Evolutionary conservation across 2,329 filamentous ascomycete species (phyloP), one percentile per base, ranked within the genome.

Genomic region (Zymoseptoria passerinii): DNA sequence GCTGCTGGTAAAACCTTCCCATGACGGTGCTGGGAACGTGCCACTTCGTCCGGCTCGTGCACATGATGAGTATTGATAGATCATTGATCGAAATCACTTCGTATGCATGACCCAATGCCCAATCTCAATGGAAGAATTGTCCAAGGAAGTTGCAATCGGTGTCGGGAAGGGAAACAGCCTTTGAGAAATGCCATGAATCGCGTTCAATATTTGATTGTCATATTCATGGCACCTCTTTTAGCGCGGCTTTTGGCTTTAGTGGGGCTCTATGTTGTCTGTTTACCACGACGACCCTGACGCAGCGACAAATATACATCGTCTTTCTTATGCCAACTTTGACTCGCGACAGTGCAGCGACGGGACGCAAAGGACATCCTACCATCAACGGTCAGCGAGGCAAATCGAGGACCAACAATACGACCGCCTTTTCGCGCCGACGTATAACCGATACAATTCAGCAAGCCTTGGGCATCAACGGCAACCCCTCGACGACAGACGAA

Each of bases 381-480:
- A n/a, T 16, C 35, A 16, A 44, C 2, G n/a, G 10, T 16, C n/a
- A 13, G 6, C 35, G 35, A 7, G 2, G 7, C 35, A 5, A 7
- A 16, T 44, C 13, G 2, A 44, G 16, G 35, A 44, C 4, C 16
- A 6, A 16, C 10, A n/a, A 16, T 2, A 16, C 16, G 35, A n/a
- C 13, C 13, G 13, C 35, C 13, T 16, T 13, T n/a, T 16, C 16
- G 35, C 35, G 35, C 35, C 35, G 35, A 44, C 35, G 7, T n/a
- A n/a, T 16, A 16, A 13, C 16, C 35, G 35, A 50, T 10, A 50
- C 19, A 5, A 16, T 20, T 18, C 49, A 20, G 49, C 16, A 10
- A 50, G 49, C n/a, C 49, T 52, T 52, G 50, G 50, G 50, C 50
- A 52, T 52, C 50, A 50, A 50, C 23, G 19, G n/a, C 20, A n/a